Base-by-base conservation (phyloP, 148 eudicot genomes). In the Hydrangea macrophylla region DNA sequence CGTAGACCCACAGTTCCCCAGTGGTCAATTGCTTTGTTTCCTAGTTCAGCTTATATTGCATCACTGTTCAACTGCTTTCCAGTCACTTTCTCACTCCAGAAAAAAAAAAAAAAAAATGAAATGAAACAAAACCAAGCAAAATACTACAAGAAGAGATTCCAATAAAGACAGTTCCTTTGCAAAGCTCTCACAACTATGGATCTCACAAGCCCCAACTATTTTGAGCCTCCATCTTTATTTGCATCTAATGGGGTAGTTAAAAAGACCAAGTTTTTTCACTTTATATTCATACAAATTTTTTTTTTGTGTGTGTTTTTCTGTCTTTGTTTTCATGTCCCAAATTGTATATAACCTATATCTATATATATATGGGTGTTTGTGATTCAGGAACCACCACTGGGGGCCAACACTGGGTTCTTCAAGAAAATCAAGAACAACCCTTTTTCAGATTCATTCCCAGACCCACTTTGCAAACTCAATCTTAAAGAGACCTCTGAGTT, bases 401-500 rank as follows among this genome's bases (percentile, higher is more conserved):
- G 76, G 68, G 58, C 42, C 58, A 70, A 33, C 23, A 31, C 35
- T 67, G 65, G 55, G 28, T 62, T 64, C 31, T 66, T 33, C 70
- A 67, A 58, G 56, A 76, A 54, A 62, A 62, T 8, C 58, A 76
- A 72, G 48, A 67, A 61, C 44, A 88, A 81, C 81, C 88, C 90
- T 48, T 91, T 88, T 78, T 79, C 65, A 66, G 94, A 86, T 20
- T 9, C 77, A 50, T 64, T 79, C 45, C 66, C 67, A 17, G 95
- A 92, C 77, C 88, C 97, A 62, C 71, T 88, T 60, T 85, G 96
- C 79, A 84, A 82, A 70, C 85, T 88, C 55, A 81, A 79, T 71
- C 79, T 90, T 39, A 84, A 79, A 45, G 96, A 85, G 60, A 90
- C 90, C 37, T 72, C 96, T 55, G 96, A 90, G 32, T 87, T 87